Evolutionary conservation across 2,329 filamentous ascomycete species (phyloP), one percentile per base, ranked within the genome.

Genomic region (Sordariomycetes sp.): DNA sequence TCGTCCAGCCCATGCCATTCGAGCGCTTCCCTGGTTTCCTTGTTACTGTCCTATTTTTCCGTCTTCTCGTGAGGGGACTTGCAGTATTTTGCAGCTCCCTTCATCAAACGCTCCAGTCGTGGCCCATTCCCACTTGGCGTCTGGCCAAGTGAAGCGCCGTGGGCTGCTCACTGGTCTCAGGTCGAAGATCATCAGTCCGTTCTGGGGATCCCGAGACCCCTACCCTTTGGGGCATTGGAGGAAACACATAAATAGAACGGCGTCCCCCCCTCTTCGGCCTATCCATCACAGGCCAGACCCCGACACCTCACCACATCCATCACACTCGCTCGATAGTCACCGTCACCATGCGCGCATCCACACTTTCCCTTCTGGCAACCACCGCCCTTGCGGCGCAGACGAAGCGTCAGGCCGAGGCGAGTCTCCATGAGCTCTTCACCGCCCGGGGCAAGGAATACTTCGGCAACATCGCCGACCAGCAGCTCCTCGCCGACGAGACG

Each of bases 371-470:
- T 18, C 40, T 46, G 10, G 46, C 55, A 5, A 11, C 25, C n/a
- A 35, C 56, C 25, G 35, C 52, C 56, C 46, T 52, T 22, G 34
- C 48, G 14, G 18, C 22, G 18, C n/a, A 22, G 14, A 22, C 55
- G 10, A 57, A 57, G 55, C 55, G 55, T 24, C 55, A 57, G 43
- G 55, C 43, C 43, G 43, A 32, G 14, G 16, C 32, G 4, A 54
- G 24, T 43, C 20, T 57, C 40, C 56, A 58, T 51, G 40, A 25
- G 12, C 56, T 58, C 50, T 58, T 58, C 56, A 48, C 52, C 35
- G 34, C 34, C 20, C 50, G 20, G 8, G 85, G 85, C 61, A 88
- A 88, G 73, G 74, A 79, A 62, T 89, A 88, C 71, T 81, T 80
- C 58, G 86, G 86, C 62, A 78, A 77, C 16, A 76, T 73, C 58